Base-by-base conservation (phyloP, 2,329 filamentous ascomycete genomes). In the Botryotinia narcissicola region DNA sequence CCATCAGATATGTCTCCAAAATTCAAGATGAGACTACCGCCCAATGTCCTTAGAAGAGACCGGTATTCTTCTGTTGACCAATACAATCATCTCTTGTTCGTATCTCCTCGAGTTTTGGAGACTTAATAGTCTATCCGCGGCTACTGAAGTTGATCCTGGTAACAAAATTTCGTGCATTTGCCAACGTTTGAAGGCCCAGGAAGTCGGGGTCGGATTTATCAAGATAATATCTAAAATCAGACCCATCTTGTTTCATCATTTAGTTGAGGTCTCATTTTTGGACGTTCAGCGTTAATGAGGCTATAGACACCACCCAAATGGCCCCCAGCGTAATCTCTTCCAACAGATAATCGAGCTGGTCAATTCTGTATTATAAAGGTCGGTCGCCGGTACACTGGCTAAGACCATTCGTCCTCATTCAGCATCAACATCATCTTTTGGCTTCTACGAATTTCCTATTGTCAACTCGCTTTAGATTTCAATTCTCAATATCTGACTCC, bases 301-400 rank as follows among this genome's bases (percentile, higher is more conserved):
- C 44, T 70, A 73, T 62, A 70, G 59, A 44, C 71, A 70, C 64
- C 66, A 70, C 35, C 57, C 42, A 62, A 62, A 70, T 61, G 59
- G 66, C 66, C 66, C 71, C 71, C 66, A 54, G 64, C 20, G 35
- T 70, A 37, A 70, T 63, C 14, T 29, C 14, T 70, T 73, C 71
- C 46, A 73, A 73, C 71, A 73, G 46, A 70, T 54, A 46, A 40
- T 60, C 66, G 59, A 70, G 57, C 63, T 73, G 57, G 44, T 73
- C 54, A 54, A 70, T 73, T 63, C 29, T 63, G 66, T 63, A 73
- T 73, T 73, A 73, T 73, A 73, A 73, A 73, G 66, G 66, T 44
- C 57, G 66, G 64, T 70, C 64, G 64, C 64, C 46, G 59, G 66
- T 70, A 48, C 70, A 62, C 66, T 73, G 71, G 71, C 71, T 73